Evolutionary conservation across 2,329 filamentous ascomycete species (phyloP).

Genomic region (Cladorrhinum sp.): DNA sequence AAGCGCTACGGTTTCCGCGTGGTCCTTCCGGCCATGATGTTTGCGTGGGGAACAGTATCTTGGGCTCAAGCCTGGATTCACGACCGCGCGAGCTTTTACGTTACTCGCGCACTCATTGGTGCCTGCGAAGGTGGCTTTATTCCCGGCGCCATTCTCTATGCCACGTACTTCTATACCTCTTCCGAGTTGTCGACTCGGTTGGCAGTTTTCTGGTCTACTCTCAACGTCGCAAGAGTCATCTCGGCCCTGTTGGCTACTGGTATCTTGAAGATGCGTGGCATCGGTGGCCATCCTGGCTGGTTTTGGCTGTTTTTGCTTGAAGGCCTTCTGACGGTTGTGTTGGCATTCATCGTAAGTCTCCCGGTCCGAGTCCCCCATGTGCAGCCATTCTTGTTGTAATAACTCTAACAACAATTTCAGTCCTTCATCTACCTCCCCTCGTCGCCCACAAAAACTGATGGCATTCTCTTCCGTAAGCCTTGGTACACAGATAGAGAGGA

Average conservation of each 20-base stretch:
- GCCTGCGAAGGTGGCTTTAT: slow-evolving; percentile 57
- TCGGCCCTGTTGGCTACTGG: slow-evolving; percentile 48
- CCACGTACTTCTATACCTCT: slow-evolving; percentile 71
- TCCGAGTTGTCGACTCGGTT: slow-evolving; percentile 65
- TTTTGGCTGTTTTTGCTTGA: slow-evolving; percentile 51
- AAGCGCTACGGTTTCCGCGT: slow-evolving; percentile 57
- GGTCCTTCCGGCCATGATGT: slow-evolving; percentile 53
- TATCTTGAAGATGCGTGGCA: slow-evolving; percentile 49
- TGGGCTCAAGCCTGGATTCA: slow-evolving; percentile 52
- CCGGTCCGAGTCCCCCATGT: neutral
- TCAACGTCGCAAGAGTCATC: slow-evolving; percentile 42
- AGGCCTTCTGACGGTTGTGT: slow-evolving; percentile 46
- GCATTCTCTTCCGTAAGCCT: slow-evolving; percentile 57
- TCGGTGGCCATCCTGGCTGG: slow-evolving; percentile 49
- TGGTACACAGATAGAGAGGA: slow-evolving; percentile 69
- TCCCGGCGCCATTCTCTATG: slow-evolving; percentile 60
- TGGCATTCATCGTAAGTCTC: slow-evolving; percentile 44
- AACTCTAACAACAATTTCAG: slow-evolving; percentile 10
- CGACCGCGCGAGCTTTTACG: slow-evolving; percentile 45
- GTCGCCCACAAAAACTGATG: slow-evolving; percentile 64
- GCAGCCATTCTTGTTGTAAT: slow-evolving; percentile 1
- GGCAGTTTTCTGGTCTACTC: slow-evolving; percentile 64
- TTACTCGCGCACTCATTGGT: slow-evolving; percentile 52
- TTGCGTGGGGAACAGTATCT: slow-evolving; percentile 48
- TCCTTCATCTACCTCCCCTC: slow-evolving; percentile 60